Conservation (phyloP, 2,329 filamentous ascomycete species). For the Fusarium udum region DNA sequence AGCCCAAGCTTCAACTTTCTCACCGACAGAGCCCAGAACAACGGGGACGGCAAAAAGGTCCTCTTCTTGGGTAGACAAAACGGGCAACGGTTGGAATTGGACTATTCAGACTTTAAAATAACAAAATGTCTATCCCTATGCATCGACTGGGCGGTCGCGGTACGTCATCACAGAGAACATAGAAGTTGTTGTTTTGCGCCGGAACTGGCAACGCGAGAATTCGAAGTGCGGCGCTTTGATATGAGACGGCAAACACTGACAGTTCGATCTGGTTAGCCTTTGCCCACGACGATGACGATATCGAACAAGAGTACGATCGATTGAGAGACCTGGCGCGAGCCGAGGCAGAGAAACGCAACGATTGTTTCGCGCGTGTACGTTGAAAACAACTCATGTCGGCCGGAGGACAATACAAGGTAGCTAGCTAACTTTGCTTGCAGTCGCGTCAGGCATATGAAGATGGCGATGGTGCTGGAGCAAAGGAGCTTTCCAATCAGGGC, state of each 20-base stretch:
- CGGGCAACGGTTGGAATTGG: neutral
- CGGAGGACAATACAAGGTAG: neutral
- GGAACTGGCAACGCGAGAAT: conserved; percentile 9
- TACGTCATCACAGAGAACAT: conserved; percentile 43
- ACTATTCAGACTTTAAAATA: neutral
- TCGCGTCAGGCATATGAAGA: conserved; percentile 81
- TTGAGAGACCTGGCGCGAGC: conserved; percentile 83
- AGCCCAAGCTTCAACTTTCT: conserved; percentile 23
- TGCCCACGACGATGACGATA: conserved; percentile 73
- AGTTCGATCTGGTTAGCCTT: conserved; percentile 66
- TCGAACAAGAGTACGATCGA: conserved; percentile 91
- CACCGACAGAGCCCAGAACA: conserved; percentile 15
- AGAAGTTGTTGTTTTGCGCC: conserved; percentile 22
- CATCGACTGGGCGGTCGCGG: conserved; percentile 56
- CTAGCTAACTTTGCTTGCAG: conserved; percentile 50
- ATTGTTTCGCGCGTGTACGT: conserved; percentile 77
- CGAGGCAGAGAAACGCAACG: conserved; percentile 80
- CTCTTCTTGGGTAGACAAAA: neutral
- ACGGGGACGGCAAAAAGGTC: neutral
- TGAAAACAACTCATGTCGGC: neutral
- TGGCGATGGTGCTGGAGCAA: conserved; percentile 85
- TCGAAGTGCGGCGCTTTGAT: neutral
- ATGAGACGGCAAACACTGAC: conserved; percentile 19
- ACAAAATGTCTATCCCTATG: conserved; percentile 55
- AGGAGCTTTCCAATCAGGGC: conserved; percentile 83